Base-by-base conservation (phyloP, 2,329 filamentous ascomycete species). In the Ascochyta viciae-villosae region DNA sequence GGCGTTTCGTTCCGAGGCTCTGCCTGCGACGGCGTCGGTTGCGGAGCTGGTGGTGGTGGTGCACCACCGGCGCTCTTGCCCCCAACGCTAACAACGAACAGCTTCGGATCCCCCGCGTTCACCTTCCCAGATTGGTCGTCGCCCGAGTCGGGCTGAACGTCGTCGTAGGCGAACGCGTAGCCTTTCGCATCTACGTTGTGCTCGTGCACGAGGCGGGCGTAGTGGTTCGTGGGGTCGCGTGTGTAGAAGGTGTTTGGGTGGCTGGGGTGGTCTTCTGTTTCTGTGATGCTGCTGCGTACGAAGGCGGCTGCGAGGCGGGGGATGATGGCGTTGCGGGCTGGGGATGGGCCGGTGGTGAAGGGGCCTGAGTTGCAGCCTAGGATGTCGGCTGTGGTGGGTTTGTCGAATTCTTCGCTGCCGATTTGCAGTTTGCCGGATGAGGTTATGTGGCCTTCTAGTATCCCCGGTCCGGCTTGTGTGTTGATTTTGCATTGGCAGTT, bases 161-260 rank as follows among this genome's bases (percentile, higher is more conserved):
- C 53, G 24, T 55, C 53, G 16, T 55, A 55, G 9, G 53, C 53
- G 23, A 55, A 55, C 1, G 53, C 53, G 22, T 55, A 55, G 6
- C 53, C 53, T 22, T 55, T 55, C 23, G 23, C 19, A 16, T 55
- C 53, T 0, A 50, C 46, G n/a, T 55, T 55, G 6, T 50, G 45
- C 38, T 55, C 53, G 16, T 55, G 53, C 46, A 55, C 53, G 3
- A 46, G 24, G 10, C 53, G 12, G 16, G 53, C 53, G 23, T 55
- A 55, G 38, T 55, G 53, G 24, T 55, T 55, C 9, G 53, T 55
- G 2, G 46, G 46, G 23, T 55, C 46, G 23, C 46, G 46, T 13
- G 22, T 38, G 40, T 55, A 55, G 29, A 55, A 55, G n/a, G 53
- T 55, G 3, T 42, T 19, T 1, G 53, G 53, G 2, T 45, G 27